A percentile compares a stretch with the other conserved stretches of the same genome.
These are phyloP conservation scores for Colletotrichum graminicola DNA, from an alignment of 2,329 filamentous ascomycete species.

Conservation along the genomic window DNA sequence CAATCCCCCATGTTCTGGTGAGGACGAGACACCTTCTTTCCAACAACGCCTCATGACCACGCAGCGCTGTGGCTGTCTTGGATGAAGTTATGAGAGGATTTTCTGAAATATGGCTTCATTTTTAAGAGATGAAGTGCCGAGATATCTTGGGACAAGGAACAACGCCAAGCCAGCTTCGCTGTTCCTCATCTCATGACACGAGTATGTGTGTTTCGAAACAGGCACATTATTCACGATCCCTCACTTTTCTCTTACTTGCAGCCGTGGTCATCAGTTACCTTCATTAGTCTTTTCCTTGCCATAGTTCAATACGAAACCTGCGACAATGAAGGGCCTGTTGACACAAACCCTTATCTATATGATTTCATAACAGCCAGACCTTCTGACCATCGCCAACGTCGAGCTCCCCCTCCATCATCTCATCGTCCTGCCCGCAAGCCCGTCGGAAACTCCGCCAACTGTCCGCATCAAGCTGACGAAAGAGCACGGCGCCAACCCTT, in stretches of 20 bases:
- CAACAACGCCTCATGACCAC: not conserved
- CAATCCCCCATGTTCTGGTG: conserved; percentile 42
- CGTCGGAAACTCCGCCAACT: conserved; percentile 3
- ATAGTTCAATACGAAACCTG: not conserved
- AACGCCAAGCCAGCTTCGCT: no score
- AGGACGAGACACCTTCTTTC: not conserved
- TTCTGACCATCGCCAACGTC: not conserved
- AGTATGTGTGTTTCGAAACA: not conserved
- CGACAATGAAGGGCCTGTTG: no score
- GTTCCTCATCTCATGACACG: not conserved
- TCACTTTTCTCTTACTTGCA: not conserved
- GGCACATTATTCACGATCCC: not conserved
- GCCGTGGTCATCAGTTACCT: not conserved
- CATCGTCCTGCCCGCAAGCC: conserved; percentile 1
- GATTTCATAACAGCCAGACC: not conserved
- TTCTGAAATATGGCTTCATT: not conserved
- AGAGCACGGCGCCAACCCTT: conserved; percentile 15
- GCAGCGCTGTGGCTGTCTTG: not conserved
- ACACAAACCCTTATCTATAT: accelerated
- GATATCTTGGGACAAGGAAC: not conserved
- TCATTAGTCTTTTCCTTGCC: not conserved
- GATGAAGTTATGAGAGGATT: not conserved
- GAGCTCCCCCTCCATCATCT: conserved; percentile 4
- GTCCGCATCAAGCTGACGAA: not conserved
- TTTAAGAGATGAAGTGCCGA: accelerated